Percentiles rank a stretch among this genome's conserved stretches.
These are phyloP conservation scores for Verbascum thapsus DNA, from an alignment of 257 asterid species.

Conservation along the genomic window DNA sequence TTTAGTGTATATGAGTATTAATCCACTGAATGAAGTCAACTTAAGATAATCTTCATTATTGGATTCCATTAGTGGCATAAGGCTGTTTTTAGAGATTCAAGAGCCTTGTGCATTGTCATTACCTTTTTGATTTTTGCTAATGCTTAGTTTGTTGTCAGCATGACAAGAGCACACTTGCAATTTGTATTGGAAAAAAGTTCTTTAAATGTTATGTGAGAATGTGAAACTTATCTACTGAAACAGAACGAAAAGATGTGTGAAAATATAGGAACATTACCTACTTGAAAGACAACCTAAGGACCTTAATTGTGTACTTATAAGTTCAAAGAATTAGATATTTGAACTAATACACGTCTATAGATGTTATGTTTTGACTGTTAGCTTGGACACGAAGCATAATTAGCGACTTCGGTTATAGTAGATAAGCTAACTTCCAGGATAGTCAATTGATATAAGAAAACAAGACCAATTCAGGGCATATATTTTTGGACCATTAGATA, in stretches of 20 bases:
- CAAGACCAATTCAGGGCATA: no score
- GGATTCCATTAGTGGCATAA: slow-evolving; percentile 1
- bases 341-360: background rate
- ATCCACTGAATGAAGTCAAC: slow-evolving; percentile 22
- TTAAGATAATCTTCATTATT: slow-evolving; percentile 1
- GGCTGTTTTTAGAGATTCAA: slow-evolving; percentile 10
- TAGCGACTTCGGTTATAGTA: background rate
- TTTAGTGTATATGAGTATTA: slow-evolving; percentile 2
- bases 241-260: background rate
- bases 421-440: slow-evolving; percentile 11
- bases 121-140: slow-evolving; percentile 1
- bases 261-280: background rate
- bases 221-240: background rate
- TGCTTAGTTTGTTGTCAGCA: slow-evolving; percentile 15
- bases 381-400: slow-evolving; percentile 4
- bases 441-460: slow-evolving; percentile 6
- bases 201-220: background rate
- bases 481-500: no score
- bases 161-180: background rate
- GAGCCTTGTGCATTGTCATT: slow-evolving; percentile 13
- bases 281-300: no score
- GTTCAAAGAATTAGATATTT: background rate
- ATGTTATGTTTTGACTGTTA: background rate
- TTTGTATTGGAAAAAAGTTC: background rate
- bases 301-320: background rate